phyloP scores from a whole-genome alignment of 208 protist species.

The Wallacemonas rigidus region DNA sequence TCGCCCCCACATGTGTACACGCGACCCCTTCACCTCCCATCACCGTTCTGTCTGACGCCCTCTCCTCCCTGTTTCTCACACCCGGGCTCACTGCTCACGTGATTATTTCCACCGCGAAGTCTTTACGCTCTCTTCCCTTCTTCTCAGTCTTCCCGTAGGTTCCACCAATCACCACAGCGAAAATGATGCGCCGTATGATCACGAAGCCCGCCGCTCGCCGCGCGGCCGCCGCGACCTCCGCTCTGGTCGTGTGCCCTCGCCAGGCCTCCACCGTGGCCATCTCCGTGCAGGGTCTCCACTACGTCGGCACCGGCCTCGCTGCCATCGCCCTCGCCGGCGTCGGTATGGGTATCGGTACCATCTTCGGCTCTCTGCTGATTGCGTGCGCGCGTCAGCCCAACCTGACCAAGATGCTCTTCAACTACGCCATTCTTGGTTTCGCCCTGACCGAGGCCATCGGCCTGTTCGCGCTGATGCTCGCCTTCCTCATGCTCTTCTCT shows the following conservation, averaged over 20 bases:
- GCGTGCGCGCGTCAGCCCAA: slow-evolving; percentile 80
- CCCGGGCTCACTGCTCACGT: too few species aligned
- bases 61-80: too few species aligned
- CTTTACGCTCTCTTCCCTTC: neutral
- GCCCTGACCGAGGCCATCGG: slow-evolving; percentile 87
- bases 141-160: neutral
- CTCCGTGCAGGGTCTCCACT: slow-evolving; percentile 73
- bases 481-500: slow-evolving; percentile 90
- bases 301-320: slow-evolving; percentile 77
- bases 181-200: slow-evolving; percentile 57
- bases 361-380: slow-evolving; percentile 69
- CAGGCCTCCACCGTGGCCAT: slow-evolving; percentile 67
- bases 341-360: slow-evolving; percentile 68
- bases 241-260: slow-evolving; percentile 42
- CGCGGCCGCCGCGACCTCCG: slow-evolving; percentile 31
- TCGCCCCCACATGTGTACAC: too few species aligned
- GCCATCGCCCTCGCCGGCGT: slow-evolving; percentile 75
- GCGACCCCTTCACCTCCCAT: too few species aligned
- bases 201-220: slow-evolving; percentile 31
- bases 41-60: too few species aligned
- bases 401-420: slow-evolving; percentile 79
- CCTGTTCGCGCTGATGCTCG: slow-evolving; percentile 84
- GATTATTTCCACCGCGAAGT: neutral
- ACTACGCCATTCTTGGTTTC: slow-evolving; percentile 85
- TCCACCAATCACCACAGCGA: slow-evolving; percentile 14